A percentile compares a stretch with the other conserved stretches of the same genome.
Conservation (phyloP, 164 flowering plant species). For the Piper longum region DNA sequence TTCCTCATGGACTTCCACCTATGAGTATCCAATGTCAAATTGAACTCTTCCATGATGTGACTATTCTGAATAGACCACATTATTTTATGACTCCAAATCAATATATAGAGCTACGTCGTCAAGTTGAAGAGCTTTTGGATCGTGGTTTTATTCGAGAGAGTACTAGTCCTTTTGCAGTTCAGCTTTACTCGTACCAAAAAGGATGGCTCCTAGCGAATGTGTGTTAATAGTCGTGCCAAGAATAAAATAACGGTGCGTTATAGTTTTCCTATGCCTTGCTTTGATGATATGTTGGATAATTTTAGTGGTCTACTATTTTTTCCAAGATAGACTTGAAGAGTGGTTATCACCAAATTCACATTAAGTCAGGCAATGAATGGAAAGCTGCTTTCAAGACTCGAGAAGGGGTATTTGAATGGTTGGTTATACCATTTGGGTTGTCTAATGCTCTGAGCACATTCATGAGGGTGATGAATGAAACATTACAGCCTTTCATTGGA, state of each 20-base stretch:
- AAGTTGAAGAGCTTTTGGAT: conserved; percentile 2
- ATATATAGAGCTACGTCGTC: conserved; percentile 2
- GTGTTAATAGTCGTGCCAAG: background rate
- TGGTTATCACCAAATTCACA: no score
- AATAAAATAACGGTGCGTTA: conserved; percentile 2
- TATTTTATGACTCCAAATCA: conserved; percentile 4
- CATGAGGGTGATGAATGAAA: background rate
- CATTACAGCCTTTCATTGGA: background rate
- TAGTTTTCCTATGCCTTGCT: background rate
- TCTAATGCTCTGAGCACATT: background rate
- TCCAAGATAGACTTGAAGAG: no score
- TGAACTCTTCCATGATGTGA: background rate
- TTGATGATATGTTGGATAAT: conserved; percentile 6
- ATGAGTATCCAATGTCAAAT: no score
- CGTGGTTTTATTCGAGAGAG: conserved; percentile 5
- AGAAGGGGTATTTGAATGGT: background rate
- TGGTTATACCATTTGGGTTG: background rate
- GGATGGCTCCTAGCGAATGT: no score
- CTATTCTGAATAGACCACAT: background rate
- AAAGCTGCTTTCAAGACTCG: conserved; percentile 1
- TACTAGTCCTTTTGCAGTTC: conserved; percentile 1
- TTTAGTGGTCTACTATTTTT: conserved; percentile 1
- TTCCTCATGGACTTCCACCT: no score
- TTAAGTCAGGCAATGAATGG: background rate
- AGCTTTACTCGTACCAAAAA: background rate